Conservation (phyloP, 352 stramenopile species). For the Elongisporangium senticosum region DNA sequence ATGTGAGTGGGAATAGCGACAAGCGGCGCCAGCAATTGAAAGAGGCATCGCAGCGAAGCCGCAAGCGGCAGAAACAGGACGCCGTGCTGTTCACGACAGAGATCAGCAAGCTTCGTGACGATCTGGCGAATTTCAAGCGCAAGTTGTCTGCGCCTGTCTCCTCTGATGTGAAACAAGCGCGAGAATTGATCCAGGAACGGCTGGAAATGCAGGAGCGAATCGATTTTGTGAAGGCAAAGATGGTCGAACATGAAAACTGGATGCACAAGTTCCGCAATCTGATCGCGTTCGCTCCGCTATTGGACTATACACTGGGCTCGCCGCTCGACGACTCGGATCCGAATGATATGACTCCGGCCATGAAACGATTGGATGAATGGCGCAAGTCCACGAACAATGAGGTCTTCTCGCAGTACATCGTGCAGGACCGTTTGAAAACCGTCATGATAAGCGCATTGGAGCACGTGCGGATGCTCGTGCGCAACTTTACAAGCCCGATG, state of each 20-base stretch:
- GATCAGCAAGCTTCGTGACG: slow-evolving; percentile 24
- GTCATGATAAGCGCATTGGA: slow-evolving; percentile 19
- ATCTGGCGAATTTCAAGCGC: slow-evolving; percentile 25
- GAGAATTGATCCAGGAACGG: slow-evolving; percentile 14
- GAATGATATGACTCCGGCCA: slow-evolving; percentile 2
- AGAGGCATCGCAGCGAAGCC: slow-evolving; percentile 10
- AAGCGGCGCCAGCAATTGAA: too few relatives aligned
- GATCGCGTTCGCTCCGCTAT: slow-evolving; percentile 43
- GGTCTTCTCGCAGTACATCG: slow-evolving; percentile 20
- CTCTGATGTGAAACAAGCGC: not conserved
- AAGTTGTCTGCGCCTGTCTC: slow-evolving; percentile 11
- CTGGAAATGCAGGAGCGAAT: slow-evolving; percentile 34
- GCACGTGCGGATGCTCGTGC: slow-evolving; percentile 30
- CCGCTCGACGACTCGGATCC: not conserved
- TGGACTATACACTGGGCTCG: slow-evolving; percentile 19
- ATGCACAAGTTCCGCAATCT: slow-evolving; percentile 36
- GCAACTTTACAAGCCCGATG: slow-evolving; percentile 9
- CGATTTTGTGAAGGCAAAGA: slow-evolving; percentile 31
- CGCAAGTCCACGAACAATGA: slow-evolving; percentile 6
- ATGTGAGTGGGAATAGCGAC: too few relatives aligned
- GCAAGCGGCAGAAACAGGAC: slow-evolving; percentile 57
- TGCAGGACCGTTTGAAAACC: slow-evolving; percentile 24
- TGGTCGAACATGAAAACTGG: slow-evolving; percentile 47
- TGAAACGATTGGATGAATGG: slow-evolving; percentile 24
- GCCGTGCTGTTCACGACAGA: slow-evolving; percentile 19